These are phyloP conservation scores for Tricholoma terreum DNA, from an alignment of 768 basidiomycete species.

Conservation along the genomic window DNA sequence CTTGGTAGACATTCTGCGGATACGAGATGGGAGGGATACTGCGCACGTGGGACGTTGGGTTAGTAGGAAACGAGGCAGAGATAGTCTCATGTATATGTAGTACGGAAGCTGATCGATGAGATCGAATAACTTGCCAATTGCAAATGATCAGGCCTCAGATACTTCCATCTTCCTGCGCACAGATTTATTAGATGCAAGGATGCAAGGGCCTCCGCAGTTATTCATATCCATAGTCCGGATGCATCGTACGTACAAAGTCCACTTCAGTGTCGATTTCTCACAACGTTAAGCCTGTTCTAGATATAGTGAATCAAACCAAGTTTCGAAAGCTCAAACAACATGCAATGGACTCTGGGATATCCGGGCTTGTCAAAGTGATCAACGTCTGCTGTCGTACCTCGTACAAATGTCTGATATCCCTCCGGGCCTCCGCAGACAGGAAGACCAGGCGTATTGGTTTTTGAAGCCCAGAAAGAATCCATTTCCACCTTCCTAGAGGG, in stretches of 20 bases:
- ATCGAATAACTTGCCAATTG: too few species aligned
- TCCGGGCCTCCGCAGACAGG: slow-evolving; percentile 31
- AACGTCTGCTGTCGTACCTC: neutral
- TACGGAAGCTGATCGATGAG: neutral
- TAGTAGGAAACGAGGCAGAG: neutral
- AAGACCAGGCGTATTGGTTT: slow-evolving; percentile 41
- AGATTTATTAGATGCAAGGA: slow-evolving; percentile 9
- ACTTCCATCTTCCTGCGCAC: too few species aligned
- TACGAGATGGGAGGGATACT: slow-evolving; percentile 2
- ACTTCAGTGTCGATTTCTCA: neutral
- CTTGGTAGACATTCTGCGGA: slow-evolving; percentile 42
- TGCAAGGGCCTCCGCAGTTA: slow-evolving; percentile 10
- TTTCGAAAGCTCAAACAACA: slow-evolving; percentile 39
- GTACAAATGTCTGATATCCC: neutral
- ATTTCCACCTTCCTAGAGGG: slow-evolving; percentile 37
- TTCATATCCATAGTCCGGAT: slow-evolving; percentile 39
- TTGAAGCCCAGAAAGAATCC: slow-evolving; percentile 33
- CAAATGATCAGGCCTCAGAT: too few species aligned
- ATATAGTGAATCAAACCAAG: slow-evolving; percentile 39
- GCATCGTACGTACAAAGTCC: slow-evolving; percentile 34
- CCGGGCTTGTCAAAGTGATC: slow-evolving; percentile 40
- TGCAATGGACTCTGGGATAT: slow-evolving; percentile 34
- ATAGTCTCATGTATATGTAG: neutral
- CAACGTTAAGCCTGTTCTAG: slow-evolving; percentile 13
- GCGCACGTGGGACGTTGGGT: neutral